Percentiles rank a stretch among this genome's conserved stretches.
phyloP scores from a whole-genome alignment of 2,329 filamentous ascomycete species.

The Fusarium tjaetaba region DNA sequence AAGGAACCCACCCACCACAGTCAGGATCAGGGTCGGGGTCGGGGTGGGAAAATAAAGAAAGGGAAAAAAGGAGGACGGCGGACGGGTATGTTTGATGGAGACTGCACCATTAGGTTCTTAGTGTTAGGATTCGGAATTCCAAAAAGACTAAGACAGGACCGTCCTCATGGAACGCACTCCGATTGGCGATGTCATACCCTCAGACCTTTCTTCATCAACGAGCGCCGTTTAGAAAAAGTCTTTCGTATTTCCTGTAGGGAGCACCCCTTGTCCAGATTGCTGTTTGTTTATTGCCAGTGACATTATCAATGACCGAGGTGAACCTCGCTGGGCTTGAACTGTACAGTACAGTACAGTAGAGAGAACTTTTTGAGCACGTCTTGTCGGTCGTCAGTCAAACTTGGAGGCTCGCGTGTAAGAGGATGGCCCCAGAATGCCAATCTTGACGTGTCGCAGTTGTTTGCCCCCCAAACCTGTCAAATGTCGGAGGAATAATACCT shows the following conservation, averaged over 20 bases:
- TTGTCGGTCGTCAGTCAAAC: not conserved
- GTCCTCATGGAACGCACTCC: constrained; percentile 41
- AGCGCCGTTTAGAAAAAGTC: constrained; percentile 15
- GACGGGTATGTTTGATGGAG: not conserved
- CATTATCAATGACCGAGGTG: not conserved
- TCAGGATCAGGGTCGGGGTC: constrained; percentile 1
- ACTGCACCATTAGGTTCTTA: not conserved
- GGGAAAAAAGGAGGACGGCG: constrained; percentile 18
- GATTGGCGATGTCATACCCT: constrained; percentile 33
- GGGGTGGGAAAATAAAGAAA: constrained; percentile 5
- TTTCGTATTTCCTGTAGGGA: constrained; percentile 21
- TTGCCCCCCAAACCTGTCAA: constrained; percentile 31
- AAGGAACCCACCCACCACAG: constrained; percentile 4
- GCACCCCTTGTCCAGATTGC: constrained; percentile 28
- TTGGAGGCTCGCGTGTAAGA: constrained; percentile 20
- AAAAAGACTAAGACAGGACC: constrained; percentile 38
- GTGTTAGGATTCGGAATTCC: constrained; percentile 17
- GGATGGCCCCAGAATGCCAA: constrained; percentile 9
- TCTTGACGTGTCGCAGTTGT: constrained; percentile 25
- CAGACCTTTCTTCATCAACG: constrained; percentile 29
- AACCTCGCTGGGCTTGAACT: not conserved
- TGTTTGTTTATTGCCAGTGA: constrained; percentile 8
- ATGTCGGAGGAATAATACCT: constrained; percentile 25
- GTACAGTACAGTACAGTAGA: not conserved
- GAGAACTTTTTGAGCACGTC: not conserved